Evolutionary conservation across 352 stramenopile genomes (phyloP).

Genomic region (Phytophthora lateralis): DNA sequence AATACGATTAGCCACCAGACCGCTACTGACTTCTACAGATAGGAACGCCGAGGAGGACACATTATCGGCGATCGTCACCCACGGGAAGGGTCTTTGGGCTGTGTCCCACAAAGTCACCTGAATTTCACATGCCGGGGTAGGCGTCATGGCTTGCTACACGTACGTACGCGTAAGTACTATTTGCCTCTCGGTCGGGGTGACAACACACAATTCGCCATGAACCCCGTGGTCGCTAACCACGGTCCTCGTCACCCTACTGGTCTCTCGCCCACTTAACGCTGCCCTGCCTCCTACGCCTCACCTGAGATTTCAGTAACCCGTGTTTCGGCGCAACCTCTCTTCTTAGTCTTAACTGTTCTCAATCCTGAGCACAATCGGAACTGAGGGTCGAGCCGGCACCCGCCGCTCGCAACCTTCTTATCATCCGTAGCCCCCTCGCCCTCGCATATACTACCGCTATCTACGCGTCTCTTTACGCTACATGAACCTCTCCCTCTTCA

Average conservation of each 20-base stretch:
- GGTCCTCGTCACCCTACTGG: background rate
- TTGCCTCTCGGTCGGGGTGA: background rate
- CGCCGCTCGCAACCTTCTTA: background rate
- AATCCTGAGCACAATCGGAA: background rate
- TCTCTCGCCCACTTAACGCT: background rate
- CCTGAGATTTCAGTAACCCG: background rate
- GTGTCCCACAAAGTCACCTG: constrained; percentile 8
- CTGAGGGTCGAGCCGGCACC: background rate
- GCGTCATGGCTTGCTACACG: background rate
- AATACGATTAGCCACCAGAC: constrained; percentile 1
- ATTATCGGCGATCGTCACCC: constrained; percentile 7
- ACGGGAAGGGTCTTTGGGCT: constrained; percentile 7
- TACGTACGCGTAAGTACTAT: background rate
- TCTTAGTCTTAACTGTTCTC: background rate
- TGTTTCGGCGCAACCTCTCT: background rate
- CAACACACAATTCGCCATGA: background rate
- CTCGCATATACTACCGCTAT: background rate
- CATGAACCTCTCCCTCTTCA: background rate
- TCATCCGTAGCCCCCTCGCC: constrained; percentile 2
- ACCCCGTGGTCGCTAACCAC: background rate
- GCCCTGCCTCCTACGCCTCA: background rate
- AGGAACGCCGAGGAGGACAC: constrained; percentile 4
- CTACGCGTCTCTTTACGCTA: constrained; percentile 1
- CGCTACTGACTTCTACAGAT: background rate
- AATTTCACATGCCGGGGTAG: background rate